Base-by-base conservation (phyloP, 2,329 filamentous ascomycete genomes). In the Didymella glomerata region DNA sequence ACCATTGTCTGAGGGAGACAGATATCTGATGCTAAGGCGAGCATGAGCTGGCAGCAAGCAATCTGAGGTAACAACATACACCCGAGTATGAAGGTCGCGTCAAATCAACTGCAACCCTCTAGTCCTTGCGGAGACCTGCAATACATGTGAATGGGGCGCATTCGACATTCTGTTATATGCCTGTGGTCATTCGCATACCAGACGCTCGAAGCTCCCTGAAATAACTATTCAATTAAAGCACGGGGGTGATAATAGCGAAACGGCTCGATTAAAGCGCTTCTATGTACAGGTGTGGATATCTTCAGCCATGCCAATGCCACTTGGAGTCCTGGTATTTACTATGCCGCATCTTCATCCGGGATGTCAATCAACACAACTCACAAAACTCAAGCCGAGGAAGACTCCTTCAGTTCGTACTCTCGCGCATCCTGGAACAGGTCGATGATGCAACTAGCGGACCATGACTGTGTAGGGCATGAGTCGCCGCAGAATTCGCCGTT, bases 381-480 rank as follows among this genome's bases (percentile, higher is more conserved):
- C 20, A 18, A 6, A n/a, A 44, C n/a, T 48, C 27, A 41, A 3
- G 36, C 30, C n/a, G 34, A 57, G 20, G 48, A 46, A 3, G 60
- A 58, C 58, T 63, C 57, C 46, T 62, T 55, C 16, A 66, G n/a
- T 38, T 76, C 74, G 56, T 76, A 76, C 60, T 76, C 72, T 10
- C 69, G 66, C 18, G 92, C 94, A 76, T 99, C 95, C 83, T 97
- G 93, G 80, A 97, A 99, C 64, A 99, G 79, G 80, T 99, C 95
- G 71, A 99, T 91, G 72, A 99, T 82, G 76, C 95, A 98, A 22
- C 92, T 90, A 28, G 95, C 91, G 52, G 93, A 97, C 95, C 95
- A 99, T 52, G 95, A 90, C 78, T 99, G 95, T 0, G 95, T 97
- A 25, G 95, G 95, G 52, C 90, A 95, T 88, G 94, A 98, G 79